Percentiles rank a stretch among this genome's conserved stretches.
Evolutionary conservation across 495 filamentous ascomycete genomes (phyloP).

Genomic region (Penicillium paradoxum): DNA sequence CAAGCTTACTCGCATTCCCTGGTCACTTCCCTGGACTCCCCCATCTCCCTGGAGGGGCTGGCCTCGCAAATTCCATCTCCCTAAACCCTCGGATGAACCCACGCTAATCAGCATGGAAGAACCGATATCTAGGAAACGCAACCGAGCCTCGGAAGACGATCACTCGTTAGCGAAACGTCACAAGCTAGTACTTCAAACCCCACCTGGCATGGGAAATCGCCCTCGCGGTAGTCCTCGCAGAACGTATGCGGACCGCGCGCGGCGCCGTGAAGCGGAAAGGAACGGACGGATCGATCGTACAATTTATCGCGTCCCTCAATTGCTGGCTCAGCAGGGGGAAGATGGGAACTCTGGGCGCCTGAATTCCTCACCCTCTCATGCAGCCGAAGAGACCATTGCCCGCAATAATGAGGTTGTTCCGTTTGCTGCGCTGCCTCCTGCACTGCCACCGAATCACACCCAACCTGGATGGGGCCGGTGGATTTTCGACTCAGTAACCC

Average conservation of each 20-base stretch:
- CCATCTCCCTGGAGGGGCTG: not conserved
- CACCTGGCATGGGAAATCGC: not conserved
- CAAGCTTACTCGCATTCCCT: not conserved
- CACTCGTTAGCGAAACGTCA: not conserved
- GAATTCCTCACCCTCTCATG: not conserved
- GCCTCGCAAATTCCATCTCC: not conserved
- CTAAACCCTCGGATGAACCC: not conserved
- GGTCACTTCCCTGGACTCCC: not conserved
- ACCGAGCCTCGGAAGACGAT: not conserved
- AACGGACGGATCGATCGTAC: conserved; percentile 31
- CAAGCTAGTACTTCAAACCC: not conserved
- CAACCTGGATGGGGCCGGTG: conserved; percentile 8
- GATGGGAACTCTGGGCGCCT: conserved; percentile 9
- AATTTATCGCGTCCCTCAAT: conserved; percentile 33
- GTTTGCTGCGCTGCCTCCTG: not conserved
- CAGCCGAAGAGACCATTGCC: not conserved
- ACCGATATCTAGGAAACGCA: conserved; percentile 1
- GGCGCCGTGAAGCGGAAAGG: conserved; percentile 24
- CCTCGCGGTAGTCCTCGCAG: conserved; percentile 6
- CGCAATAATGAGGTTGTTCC: conserved; percentile 1
- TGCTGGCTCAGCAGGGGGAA: conserved; percentile 25
- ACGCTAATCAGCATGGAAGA: not conserved
- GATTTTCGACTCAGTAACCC: conserved; percentile 19
- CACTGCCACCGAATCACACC: not conserved
- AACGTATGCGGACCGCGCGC: conserved; percentile 27